These are phyloP conservation scores for Fraxinus albicans DNA, from an alignment of 305 asterid species.

Conservation along the genomic window DNA sequence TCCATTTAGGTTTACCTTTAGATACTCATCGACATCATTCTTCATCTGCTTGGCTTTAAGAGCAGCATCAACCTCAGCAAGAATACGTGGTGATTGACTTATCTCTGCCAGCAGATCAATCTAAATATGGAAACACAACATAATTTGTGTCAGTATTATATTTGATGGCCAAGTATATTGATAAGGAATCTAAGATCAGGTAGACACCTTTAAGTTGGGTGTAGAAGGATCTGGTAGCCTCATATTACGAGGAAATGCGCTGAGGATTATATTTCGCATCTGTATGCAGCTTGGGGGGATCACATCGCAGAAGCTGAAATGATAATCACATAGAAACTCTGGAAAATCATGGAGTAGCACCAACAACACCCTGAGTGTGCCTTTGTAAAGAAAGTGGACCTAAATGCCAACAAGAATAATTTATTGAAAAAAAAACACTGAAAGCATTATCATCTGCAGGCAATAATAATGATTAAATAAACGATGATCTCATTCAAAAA, in stretches of 20 bases:
- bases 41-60: slow-evolving; percentile 83
- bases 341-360: slow-evolving; percentile 98
- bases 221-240: slow-evolving; percentile 98
- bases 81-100: slow-evolving; percentile 82
- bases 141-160: background rate
- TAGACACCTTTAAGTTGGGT: slow-evolving; percentile 80
- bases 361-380: slow-evolving; percentile 91
- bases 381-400: slow-evolving; percentile 88
- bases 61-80: slow-evolving; percentile 92
- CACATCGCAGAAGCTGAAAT: slow-evolving; percentile 99
- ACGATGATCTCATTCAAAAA: background rate
- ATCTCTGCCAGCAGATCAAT: slow-evolving; percentile 93
- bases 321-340: slow-evolving; percentile 97
- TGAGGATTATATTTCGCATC: slow-evolving; percentile 90
- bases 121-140: slow-evolving; percentile 33
- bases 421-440: background rate
- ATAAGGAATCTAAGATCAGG: background rate
- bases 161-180: background rate
- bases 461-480: background rate
- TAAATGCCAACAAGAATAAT: slow-evolving; percentile 17
- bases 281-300: slow-evolving; percentile 98
- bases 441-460: slow-evolving; percentile 2
- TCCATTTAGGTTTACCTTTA: slow-evolving; percentile 55
- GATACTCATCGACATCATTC: slow-evolving; percentile 93
- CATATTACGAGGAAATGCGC: slow-evolving; percentile 99